Base-by-base conservation (phyloP, 768 basidiomycete genomes). In the Pisolithus orientalis region DNA sequence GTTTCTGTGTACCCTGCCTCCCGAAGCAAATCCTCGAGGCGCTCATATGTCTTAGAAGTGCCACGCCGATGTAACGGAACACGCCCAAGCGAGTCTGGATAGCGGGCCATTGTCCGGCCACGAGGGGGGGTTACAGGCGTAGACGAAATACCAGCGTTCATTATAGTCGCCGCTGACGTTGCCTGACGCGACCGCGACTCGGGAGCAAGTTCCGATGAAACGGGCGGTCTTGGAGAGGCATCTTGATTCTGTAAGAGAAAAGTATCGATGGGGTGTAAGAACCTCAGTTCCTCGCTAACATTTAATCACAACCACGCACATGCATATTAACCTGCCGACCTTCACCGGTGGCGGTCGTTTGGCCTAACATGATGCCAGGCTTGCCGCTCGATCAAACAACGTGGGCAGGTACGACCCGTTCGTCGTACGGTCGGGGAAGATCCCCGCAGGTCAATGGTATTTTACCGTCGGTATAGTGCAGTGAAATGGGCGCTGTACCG, bases 1-100 rank as follows among this genome's bases (percentile, higher is more conserved):
- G 91, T 94, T 63, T 95, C 93, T 66, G 91, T 92, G 75, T 94
- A 94, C 2, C 93, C 93, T 1, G 90, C 90, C 65, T 92, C 87
- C 47, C 81, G 75, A 27, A 96, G 75, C 16, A 96, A 74, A 69
- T 94, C 90, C 57, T 93, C 93, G 17, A 95, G 76, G 5, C 82
- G 77, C 58, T 94, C 91, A 57, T 91, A 93, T 4, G 82, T 88
- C 56, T 79, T 80, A 2, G 89, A 90, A 17, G 80, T 90, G 1
- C 90, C 90, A 51, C 89, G 74, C 24, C 86, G 77, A 63, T 90
- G 88, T 13, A 90, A 71, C 0, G 87, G 89, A 6, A 88, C 84
- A 28, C 84, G 80, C 4, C 80, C 78, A 6, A 87, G 78, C 40
- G 70, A 63, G 9, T 79, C 75, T 2, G 82, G 81, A 61, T 87